phyloP scores from a whole-genome alignment of 768 basidiomycete genomes.

The Boletus sp. region DNA sequence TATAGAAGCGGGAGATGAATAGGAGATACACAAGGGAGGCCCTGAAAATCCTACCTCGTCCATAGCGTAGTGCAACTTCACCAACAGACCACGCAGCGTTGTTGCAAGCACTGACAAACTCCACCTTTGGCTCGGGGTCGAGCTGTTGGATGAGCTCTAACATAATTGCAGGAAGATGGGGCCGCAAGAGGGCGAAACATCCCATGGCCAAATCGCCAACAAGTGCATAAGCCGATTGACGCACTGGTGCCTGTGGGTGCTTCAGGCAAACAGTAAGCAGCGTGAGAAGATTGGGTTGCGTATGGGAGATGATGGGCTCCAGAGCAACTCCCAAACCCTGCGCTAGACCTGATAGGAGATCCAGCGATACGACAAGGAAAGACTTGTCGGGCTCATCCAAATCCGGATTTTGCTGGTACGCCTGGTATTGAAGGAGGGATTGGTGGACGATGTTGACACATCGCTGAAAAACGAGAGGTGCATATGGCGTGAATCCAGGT shows the following conservation, averaged over 20 bases:
- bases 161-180: constrained; percentile 87
- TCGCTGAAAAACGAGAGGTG: constrained; percentile 87
- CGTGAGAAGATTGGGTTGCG: constrained; percentile 74
- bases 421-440: constrained; percentile 81
- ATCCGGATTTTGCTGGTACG: constrained; percentile 83
- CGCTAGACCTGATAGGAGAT: constrained; percentile 91
- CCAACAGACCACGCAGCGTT: constrained; percentile 99
- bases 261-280: constrained; percentile 87
- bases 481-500: constrained; percentile 81
- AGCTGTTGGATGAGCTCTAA: constrained; percentile 84
- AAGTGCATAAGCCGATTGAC: constrained; percentile 97
- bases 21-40: neutral
- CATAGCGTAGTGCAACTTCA: constrained; percentile 92
- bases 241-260: constrained; percentile 92
- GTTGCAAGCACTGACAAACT: constrained; percentile 96
- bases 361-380: constrained; percentile 97
- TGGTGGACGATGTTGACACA: constrained; percentile 83
- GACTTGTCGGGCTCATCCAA: constrained; percentile 95
- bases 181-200: constrained; percentile 82
- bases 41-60: constrained; percentile 49
- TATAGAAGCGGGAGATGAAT: constrained; percentile 25
- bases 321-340: constrained; percentile 86
- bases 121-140: constrained; percentile 87
- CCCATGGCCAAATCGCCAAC: constrained; percentile 98
- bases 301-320: constrained; percentile 64